These are phyloP conservation scores for Anisodus tanguticus DNA, from an alignment of 257 asterid genomes.

Conservation along the genomic window DNA sequence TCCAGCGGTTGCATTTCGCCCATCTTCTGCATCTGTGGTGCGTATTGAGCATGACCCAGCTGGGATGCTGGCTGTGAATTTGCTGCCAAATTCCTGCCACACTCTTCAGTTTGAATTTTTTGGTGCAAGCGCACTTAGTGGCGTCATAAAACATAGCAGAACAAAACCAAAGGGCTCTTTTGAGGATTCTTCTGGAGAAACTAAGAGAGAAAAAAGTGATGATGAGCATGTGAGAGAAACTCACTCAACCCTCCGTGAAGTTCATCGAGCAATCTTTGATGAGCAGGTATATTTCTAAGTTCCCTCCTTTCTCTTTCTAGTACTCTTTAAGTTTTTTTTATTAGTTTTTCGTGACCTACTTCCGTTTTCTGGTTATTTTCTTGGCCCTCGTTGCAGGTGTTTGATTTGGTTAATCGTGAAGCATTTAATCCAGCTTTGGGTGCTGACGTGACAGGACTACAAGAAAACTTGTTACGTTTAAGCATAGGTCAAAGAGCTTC, in stretches of 20 bases:
- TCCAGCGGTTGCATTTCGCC: conserved; percentile 71
- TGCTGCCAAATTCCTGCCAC: conserved; percentile 74
- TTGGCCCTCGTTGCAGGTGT: conserved; percentile 60
- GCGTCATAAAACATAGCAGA: conserved; percentile 41
- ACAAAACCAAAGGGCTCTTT: conserved; percentile 32
- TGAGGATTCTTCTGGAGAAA: conserved; percentile 50
- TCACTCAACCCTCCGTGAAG: conserved; percentile 69
- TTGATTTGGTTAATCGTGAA: conserved; percentile 90
- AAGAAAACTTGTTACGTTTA: conserved; percentile 75
- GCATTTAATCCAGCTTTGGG: conserved; percentile 74
- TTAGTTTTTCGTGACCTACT: conserved; percentile 17
- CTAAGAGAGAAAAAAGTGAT: conserved; percentile 57
- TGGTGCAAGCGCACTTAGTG: conserved; percentile 54
- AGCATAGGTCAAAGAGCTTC: conserved; percentile 82
- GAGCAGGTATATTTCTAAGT: conserved; percentile 63
- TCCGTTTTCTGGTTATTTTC: conserved; percentile 27
- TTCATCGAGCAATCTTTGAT: conserved; percentile 83
- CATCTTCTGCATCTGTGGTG: conserved; percentile 74
- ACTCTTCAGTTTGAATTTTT: conserved; percentile 84
- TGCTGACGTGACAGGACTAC: conserved; percentile 77
- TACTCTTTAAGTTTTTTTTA: neutral
- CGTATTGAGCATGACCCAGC: conserved; percentile 88
- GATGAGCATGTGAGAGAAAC: conserved; percentile 73
- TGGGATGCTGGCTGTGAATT: conserved; percentile 94
- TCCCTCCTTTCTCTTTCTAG: neutral